Percentiles rank a stretch among this genome's conserved stretches.
These are phyloP conservation scores for Termitomyces eurrhizus DNA, from an alignment of 768 basidiomycete species.

Conservation along the genomic window DNA sequence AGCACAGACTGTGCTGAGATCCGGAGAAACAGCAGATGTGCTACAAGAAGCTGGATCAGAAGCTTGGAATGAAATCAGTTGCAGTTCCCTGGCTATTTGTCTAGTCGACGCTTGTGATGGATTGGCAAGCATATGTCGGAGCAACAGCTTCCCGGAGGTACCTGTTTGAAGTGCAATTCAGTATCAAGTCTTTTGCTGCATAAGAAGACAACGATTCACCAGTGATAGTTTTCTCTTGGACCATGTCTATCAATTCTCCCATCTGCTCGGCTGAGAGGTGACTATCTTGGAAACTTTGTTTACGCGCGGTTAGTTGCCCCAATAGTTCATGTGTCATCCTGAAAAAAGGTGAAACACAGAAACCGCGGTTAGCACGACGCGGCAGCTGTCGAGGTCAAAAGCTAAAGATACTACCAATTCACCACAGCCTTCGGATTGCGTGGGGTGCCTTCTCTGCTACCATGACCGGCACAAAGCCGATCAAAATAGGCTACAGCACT, in stretches of 20 bases:
- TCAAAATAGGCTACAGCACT: constrained; percentile 83
- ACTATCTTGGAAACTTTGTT: constrained; percentile 53
- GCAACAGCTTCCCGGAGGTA: constrained; percentile 71
- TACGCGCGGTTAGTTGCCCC: constrained; percentile 64
- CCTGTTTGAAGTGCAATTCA: constrained; percentile 35
- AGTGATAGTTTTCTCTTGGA: constrained; percentile 63
- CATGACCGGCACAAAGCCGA: constrained; percentile 40
- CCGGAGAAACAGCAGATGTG: constrained; percentile 19
- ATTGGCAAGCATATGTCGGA: constrained; percentile 64
- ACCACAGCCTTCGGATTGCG: constrained; percentile 68
- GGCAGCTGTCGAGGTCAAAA: constrained; percentile 7
- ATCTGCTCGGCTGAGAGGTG: constrained; percentile 60
- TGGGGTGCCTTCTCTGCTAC: constrained; percentile 13
- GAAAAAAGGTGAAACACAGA: constrained; percentile 11
- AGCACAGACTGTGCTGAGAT: constrained; percentile 53
- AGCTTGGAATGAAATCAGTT: constrained; percentile 37
- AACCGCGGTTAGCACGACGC: background rate
- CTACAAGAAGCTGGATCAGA: constrained; percentile 6
- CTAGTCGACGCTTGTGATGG: constrained; percentile 31
- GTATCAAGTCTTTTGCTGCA: background rate
- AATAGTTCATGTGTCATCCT: constrained; percentile 91
- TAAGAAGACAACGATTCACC: constrained; percentile 35
- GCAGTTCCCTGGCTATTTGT: constrained; percentile 46
- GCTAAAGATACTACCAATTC: constrained; percentile 65
- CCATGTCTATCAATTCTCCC: constrained; percentile 74